Evolutionary conservation across 768 basidiomycete genomes (phyloP), one percentile per base, ranked within the genome.

Genomic region (Naganishia vaughanmartiniae): DNA sequence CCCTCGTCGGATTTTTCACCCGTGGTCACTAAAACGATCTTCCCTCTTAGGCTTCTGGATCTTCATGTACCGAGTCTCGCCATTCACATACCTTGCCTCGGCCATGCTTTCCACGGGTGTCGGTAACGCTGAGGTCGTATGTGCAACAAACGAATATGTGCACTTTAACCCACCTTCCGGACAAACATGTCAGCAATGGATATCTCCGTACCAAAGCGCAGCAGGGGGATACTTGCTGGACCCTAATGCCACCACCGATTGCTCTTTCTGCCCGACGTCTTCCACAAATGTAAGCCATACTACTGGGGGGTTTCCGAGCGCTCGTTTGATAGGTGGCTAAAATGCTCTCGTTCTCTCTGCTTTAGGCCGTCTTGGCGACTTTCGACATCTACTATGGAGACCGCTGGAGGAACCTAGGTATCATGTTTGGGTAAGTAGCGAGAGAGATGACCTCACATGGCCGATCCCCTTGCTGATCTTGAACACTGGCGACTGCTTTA

Each of bases 141-240:
- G 92, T 83, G 84, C 86, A 26, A 74, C 83, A 0, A 86, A 87
- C 70, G 93, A 95, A 76, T 91, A 89, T 76, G 83, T 85, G 15
- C 73, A 84, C 7, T 91, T 94, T 83, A 81, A 85, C 67, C 90
- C 92, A 0, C 91, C 92, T 0, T 24, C 66, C 1, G 66, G 48
- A 2, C 66, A 67, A 34, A 67, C 66, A 24, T 67, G 66, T 26
- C 34, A 39, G 21, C 33, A 34, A 34, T 67, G 54, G 51, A 14
- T 67, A 0, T 33, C 66, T 17, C 33, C 51, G 19, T 67, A 67
- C 12, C 51, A 54, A 19, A 24, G 6, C 26, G 54, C 66, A 19
- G 66, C 46, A 31, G 66, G 66, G 12, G 66, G 66, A 12, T 67
- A 67, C 33, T 67, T 55, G 66, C 51, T 17, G 14, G n/a, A 53